Base-by-base conservation (phyloP, 768 basidiomycete species). In the Tulasnella sp. region DNA sequence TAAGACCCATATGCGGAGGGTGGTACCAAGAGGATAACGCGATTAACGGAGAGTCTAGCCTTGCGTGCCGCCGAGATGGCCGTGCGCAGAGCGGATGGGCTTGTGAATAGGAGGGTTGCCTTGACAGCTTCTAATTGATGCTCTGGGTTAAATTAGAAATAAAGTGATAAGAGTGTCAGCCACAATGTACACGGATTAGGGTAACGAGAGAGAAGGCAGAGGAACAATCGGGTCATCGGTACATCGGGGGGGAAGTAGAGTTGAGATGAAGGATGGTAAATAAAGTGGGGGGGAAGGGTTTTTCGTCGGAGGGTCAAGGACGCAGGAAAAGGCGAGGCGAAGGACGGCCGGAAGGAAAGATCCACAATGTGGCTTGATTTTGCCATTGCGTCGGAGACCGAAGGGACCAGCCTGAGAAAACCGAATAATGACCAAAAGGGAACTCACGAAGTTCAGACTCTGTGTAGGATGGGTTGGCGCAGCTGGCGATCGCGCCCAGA, bases 1-100 rank as follows among this genome's bases (percentile, higher is more conserved):
- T n/a, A n/a, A n/a, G n/a, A n/a, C n/a, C n/a, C n/a, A n/a, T n/a
- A 27, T 17, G 59, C 38, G 19, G 3, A 85, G 68, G 0, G 76
- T 41, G 53, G 48, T 25, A 55, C 44, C 54, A 48, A 42, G 63
- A 64, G 27, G n/a, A 64, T 45, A 10, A 63, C 53, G 10, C 65
- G 24, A 59, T 67, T 34, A 59, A 66, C 62, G 61, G 67, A 59
- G 64, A 69, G 60, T 25, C 54, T 27, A 60, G 64, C 10, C 57
- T 63, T 50, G 64, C 67, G n/a, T 65, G 65, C 48, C 61, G 63
- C 61, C 21, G 31, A 52, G 15, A 58, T n/a, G 11, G 61, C 62
- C 4, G 48, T 59, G 11, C 49, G 41, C 17, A 61, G 52, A 41
- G 31, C 44, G 31, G 50, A 49, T 21, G 63, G 42, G 22, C 51